These are phyloP conservation scores for Hemerocallis citrina DNA, from an alignment of 106 monocot species.

Conservation along the genomic window DNA sequence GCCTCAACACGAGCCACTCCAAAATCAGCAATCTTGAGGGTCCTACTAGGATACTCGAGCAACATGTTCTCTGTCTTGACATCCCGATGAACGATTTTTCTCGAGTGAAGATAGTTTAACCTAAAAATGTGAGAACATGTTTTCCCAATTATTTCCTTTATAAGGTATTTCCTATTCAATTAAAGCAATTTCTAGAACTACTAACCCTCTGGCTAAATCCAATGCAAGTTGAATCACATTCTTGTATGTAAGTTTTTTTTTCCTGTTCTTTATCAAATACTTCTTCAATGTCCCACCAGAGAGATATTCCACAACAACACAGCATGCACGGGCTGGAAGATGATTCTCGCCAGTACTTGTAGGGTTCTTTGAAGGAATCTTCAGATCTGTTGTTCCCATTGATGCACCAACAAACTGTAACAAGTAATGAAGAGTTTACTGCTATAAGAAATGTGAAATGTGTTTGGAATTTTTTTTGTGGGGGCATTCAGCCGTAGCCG, in stretches of 20 bases:
- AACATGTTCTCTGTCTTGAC: slow-evolving; percentile 81
- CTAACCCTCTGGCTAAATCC: slow-evolving; percentile 7
- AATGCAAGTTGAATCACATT: slow-evolving; percentile 58
- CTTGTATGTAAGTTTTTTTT: slow-evolving; percentile 53
- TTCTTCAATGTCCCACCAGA: slow-evolving; percentile 60
- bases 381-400: slow-evolving; percentile 65
- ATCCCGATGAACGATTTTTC: slow-evolving; percentile 28
- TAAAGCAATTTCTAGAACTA: background rate
- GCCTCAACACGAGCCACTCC: slow-evolving; percentile 88
- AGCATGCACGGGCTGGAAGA: slow-evolving; percentile 32
- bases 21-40: slow-evolving; percentile 87
- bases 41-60: slow-evolving; percentile 34
- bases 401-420: slow-evolving; percentile 75
- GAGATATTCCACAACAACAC: slow-evolving; percentile 67
- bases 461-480: too few relatives aligned
- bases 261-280: slow-evolving; percentile 38
- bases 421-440: background rate
- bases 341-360: slow-evolving; percentile 9
- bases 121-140: slow-evolving; percentile 20
- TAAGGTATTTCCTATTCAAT: background rate
- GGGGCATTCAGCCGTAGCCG: too few relatives aligned
- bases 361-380: slow-evolving; percentile 48
- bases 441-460: too few relatives aligned
- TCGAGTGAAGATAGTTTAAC: slow-evolving; percentile 71
- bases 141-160: too few relatives aligned